phyloP scores from a whole-genome alignment of 2,329 filamentous ascomycete species.

The Aspergillus oerlinghausenensis region DNA sequence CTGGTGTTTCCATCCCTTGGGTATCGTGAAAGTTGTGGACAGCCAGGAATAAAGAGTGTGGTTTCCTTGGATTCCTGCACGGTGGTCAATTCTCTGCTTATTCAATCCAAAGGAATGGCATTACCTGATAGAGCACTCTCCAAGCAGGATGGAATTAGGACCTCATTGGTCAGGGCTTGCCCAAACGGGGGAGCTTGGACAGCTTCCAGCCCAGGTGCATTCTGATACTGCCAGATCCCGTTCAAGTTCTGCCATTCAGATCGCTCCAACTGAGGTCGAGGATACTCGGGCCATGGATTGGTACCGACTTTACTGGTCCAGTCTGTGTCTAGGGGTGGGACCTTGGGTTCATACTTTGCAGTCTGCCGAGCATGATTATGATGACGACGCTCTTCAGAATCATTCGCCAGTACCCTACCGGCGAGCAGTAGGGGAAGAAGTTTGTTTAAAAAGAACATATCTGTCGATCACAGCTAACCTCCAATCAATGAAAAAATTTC shows the following conservation, averaged over 20 bases:
- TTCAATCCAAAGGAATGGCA: neutral
- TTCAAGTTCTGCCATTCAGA: slow-evolving; percentile 49
- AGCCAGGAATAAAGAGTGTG: slow-evolving; percentile 44
- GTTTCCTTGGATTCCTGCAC: slow-evolving; percentile 33
- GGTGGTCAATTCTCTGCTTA: neutral
- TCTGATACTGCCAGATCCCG: slow-evolving; percentile 45
- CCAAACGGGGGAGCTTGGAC: slow-evolving; percentile 43
- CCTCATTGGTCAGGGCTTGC: slow-evolving; percentile 39
- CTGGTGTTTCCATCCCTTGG: slow-evolving; percentile 40
- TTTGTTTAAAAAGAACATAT: neutral
- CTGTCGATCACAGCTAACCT: neutral
- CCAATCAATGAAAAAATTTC: neutral
- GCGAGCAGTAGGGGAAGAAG: neutral
- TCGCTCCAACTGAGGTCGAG: slow-evolving; percentile 43
- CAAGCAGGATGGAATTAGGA: slow-evolving; percentile 51
- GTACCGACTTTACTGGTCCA: slow-evolving; percentile 47
- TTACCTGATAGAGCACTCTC: slow-evolving; percentile 51
- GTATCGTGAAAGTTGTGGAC: slow-evolving; percentile 46
- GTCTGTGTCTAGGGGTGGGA: slow-evolving; percentile 39
- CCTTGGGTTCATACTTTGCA: slow-evolving; percentile 34
- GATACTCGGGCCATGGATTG: slow-evolving; percentile 48
- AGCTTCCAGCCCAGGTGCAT: slow-evolving; percentile 36
- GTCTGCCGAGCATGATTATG: neutral
- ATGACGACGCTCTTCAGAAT: neutral
- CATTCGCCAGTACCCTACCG: neutral